Evolutionary conservation across 1,284 basidiomycete genomes (phyloP).

Genomic region (Athelia sp.): DNA sequence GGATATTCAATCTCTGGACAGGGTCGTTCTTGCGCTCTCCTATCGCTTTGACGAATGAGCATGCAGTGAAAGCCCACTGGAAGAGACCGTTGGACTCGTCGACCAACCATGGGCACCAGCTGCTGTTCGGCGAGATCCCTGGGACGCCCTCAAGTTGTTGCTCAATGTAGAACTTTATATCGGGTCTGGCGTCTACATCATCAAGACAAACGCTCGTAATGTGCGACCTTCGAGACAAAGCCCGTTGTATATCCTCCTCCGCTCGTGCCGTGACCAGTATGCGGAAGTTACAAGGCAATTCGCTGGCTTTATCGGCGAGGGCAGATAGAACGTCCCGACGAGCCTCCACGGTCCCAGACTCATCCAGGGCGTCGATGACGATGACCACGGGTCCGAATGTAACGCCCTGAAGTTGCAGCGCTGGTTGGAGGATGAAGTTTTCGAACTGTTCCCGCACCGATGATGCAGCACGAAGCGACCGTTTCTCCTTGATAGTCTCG

Average conservation of each 20-base stretch:
- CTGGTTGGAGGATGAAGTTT: conserved; percentile 2
- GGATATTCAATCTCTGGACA: conserved; percentile 16
- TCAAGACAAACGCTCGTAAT: conserved; percentile 3
- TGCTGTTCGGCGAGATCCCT: conserved; percentile 7
- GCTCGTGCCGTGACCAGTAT: conserved; percentile 13
- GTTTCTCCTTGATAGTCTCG: background rate
- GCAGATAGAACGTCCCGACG: conserved; percentile 6
- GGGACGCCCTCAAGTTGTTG: conserved; percentile 14
- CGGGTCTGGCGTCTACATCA: conserved; percentile 6
- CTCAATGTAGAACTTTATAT: conserved; percentile 22
- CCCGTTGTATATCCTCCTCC: conserved; percentile 8
- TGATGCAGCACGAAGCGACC: background rate
- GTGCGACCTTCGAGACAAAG: conserved; percentile 7
- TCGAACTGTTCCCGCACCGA: background rate
- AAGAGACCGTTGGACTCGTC: conserved; percentile 9
- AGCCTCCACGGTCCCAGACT: conserved; percentile 8
- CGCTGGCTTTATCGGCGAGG: conserved; percentile 3
- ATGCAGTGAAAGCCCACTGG: conserved; percentile 20
- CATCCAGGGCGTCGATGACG: conserved; percentile 13
- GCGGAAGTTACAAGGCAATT: conserved; percentile 9
- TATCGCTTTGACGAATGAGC: conserved; percentile 19
- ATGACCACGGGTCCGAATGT: background rate
- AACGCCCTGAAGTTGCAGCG: background rate
- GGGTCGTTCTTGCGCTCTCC: conserved; percentile 19
- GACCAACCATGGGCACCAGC: conserved; percentile 23